Base-by-base conservation (phyloP, 257 asterid genomes). In the Plantago elongata region DNA sequence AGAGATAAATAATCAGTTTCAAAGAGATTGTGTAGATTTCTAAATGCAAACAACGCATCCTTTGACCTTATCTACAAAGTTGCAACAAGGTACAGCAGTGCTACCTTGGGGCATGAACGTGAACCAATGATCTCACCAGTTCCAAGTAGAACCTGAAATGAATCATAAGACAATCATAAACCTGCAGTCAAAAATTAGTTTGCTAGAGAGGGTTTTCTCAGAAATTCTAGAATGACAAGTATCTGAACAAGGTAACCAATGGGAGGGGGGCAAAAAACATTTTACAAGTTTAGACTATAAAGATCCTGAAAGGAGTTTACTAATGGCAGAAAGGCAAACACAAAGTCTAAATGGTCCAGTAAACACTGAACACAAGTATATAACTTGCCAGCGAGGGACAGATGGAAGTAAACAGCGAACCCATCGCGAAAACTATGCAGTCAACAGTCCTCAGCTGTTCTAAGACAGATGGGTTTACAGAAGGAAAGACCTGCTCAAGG, bases 371-470 rank as follows among this genome's bases (percentile, higher is more conserved):
- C 18, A 15, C 15, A 42, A 48, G 72, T 64, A 43, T n/a, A 13
- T 1, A 50, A 60, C 2, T 84, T 84, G 88, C 98, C 90, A 92
- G 80, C 68, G 98, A 92, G 43, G 98, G 98, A 73, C 98, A 88
- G 62, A 92, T 73, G 54, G 98, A 92, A 69, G 98, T 88, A 73
- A 86, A 92, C 34, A 92, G 91, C 17, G 97, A 88, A 42, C 98
- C 98, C 98, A 92, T 92, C 66, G 95, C 92, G 77, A 75, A 92
- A 66, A 92, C 54, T 61, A 92, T 79, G 82, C 97, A 83, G 76
- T 92, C 94, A 7, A 81, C 93, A 11, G 66, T 78, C 72, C 67
- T 84, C 81, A 92, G 72, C 74, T 83, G 83, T 51, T 86, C 98
- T 48, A 84, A 70, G 63, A 81, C 97, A 15, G 93, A 64, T 60